Evolutionary conservation across 228 moss, liverwort and hornwort genomes (phyloP).

Genomic region (Sphagnum magellanicum): DNA sequence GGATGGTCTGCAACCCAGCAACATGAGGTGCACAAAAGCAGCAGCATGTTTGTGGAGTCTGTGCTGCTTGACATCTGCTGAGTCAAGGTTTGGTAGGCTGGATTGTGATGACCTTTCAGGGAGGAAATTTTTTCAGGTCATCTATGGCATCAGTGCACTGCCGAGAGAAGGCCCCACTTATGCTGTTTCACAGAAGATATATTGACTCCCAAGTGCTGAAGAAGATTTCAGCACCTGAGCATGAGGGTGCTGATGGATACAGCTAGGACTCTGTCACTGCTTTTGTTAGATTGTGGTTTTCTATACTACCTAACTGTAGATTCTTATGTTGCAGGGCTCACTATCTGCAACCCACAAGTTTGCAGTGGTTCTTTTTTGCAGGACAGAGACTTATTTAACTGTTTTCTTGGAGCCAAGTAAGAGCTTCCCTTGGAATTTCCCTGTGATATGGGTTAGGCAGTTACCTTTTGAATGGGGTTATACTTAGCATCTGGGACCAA

Average conservation of each 20-base stretch:
- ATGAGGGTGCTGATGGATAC: slow-evolving; percentile 36
- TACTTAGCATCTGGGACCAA: no score
- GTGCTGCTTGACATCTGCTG: slow-evolving; percentile 1
- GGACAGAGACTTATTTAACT: slow-evolving; percentile 12
- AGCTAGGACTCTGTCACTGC: slow-evolving; percentile 44
- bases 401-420: no score
- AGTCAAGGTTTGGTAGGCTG: slow-evolving; percentile 10
- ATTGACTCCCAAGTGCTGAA: slow-evolving; percentile 43
- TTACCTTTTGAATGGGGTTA: no score
- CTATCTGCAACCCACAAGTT: slow-evolving; percentile 48
- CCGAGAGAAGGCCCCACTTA: slow-evolving; percentile 60
- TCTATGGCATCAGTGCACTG: slow-evolving; percentile 38
- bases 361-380: slow-evolving; percentile 69
- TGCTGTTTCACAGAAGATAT: slow-evolving; percentile 41
- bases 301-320: slow-evolving; percentile 28
- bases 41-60: neutral
- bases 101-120: slow-evolving; percentile 7
- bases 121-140: slow-evolving; percentile 17
- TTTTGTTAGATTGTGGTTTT: slow-evolving; percentile 21
- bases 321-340: slow-evolving; percentile 32
- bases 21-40: slow-evolving; percentile 5
- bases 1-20: slow-evolving; percentile 6
- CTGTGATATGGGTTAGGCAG: no score
- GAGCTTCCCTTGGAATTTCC: no score
- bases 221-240: slow-evolving; percentile 14